These are phyloP conservation scores for Aureobasidium sp. DNA, from an alignment of 2,329 filamentous ascomycete genomes.

Conservation along the genomic window DNA sequence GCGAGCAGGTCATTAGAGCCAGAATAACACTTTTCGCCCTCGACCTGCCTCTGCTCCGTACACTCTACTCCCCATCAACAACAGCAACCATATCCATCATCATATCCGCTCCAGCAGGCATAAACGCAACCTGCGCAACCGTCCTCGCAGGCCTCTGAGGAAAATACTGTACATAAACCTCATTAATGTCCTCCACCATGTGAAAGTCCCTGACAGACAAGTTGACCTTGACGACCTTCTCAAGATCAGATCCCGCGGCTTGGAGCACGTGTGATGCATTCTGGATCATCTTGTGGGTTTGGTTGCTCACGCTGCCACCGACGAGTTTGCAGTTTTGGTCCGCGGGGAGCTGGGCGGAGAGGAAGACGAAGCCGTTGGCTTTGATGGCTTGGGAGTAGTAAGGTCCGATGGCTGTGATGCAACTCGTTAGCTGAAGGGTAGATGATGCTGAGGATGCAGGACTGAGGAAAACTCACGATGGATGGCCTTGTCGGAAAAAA, in stretches of 20 bases:
- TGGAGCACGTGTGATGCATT: not conserved
- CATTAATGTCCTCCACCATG: not conserved
- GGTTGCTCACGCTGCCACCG: not conserved
- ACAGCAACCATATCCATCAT: conserved; percentile 9
- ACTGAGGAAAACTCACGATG: not conserved
- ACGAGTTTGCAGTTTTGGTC: not conserved
- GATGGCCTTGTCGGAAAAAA: not conserved
- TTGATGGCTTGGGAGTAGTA: conserved; percentile 9
- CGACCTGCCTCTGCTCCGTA: not conserved
- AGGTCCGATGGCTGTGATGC: not conserved
- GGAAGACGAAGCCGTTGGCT: conserved; percentile 13
- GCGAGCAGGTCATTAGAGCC: no score
- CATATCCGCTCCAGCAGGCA: conserved; percentile 1
- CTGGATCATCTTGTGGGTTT: conserved; percentile 8
- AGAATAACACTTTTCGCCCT: not conserved
- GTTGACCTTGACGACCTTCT: conserved; percentile 11
- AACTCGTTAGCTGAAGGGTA: not conserved
- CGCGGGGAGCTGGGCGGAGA: conserved; percentile 5
- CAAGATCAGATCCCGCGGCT: not conserved
- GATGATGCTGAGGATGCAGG: not conserved
- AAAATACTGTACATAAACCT: not conserved
- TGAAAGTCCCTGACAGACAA: conserved; percentile 2
- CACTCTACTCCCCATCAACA: not conserved
- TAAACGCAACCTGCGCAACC: not conserved
- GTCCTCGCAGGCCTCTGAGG: conserved; percentile 8